phyloP scores from a whole-genome alignment of 179 eudicot genomes.

The Beta lomatogona region DNA sequence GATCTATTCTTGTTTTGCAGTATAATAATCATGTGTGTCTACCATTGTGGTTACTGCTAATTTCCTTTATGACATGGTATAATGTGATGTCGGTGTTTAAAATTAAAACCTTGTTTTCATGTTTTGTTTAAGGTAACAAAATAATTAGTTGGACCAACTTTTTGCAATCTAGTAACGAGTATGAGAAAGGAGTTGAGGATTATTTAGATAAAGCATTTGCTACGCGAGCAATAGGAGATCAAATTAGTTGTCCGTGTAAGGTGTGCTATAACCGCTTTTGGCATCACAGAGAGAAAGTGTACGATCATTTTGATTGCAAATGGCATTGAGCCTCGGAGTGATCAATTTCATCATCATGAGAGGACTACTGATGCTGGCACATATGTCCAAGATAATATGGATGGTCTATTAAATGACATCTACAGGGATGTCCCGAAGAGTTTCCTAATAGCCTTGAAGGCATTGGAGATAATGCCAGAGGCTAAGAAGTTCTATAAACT shows the following conservation, averaged over 20 bases:
- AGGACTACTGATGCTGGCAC: background rate
- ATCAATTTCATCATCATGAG: background rate
- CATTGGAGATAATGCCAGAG: background rate
- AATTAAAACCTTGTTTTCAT: background rate
- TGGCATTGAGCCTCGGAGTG: background rate
- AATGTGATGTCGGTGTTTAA: too few species aligned
- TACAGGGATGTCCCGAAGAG: background rate
- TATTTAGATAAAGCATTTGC: background rate
- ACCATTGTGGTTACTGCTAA: too few species aligned
- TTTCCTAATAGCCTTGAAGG: background rate
- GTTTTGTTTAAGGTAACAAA: background rate
- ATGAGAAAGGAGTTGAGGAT: background rate
- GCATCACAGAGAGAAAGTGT: background rate
- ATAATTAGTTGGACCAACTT: background rate
- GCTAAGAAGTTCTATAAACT: background rate
- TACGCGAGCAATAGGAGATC: background rate
- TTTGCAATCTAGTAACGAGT: background rate
- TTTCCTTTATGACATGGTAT: too few species aligned
- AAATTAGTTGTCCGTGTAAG: slow-evolving; percentile 1
- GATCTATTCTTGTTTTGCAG: too few species aligned
- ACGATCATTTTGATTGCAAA: background rate
- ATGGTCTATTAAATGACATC: background rate
- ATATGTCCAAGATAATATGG: background rate
- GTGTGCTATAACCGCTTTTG: background rate
- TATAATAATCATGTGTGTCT: too few species aligned